Evolutionary conservation across 768 basidiomycete genomes (phyloP), one percentile per base, ranked within the genome.

Genomic region (Russula foetens): DNA sequence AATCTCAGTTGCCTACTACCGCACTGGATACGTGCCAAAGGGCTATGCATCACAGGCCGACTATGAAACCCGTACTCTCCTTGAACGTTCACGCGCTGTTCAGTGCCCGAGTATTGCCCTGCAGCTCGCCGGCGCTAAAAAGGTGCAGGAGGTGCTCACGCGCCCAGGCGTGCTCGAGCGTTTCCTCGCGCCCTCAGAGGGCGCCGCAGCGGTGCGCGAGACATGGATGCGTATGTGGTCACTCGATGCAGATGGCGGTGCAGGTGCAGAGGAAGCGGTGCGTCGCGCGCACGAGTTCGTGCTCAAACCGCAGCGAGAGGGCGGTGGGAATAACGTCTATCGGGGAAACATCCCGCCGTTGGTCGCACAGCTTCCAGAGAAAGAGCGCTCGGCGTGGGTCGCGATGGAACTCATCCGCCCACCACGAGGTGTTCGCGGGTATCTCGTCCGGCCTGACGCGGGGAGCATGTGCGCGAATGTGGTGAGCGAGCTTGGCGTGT

Each of bases 281-380:
- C 71, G 73, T 11, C 64, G 75, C 15, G 78, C 84, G 0, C 69
- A 73, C 7, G 74, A 77, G 7, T 82, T 93, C 28, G 96, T 98
- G 2, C 79, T 99, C 50, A 99, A 99, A 71, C 96, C 96, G 0
- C 96, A 98, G 71, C 81, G 95, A n/a, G 96, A 99, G 75, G 96
- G 96, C 2, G 96, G 96, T 0, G 96, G 96, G 8, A 97, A 98
- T 68, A 99, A 99, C 67, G 81, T 98, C 26, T 98, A 98, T 74
- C 88, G 89, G 61, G 76, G 75, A 3, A 84, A 85, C 50, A 96
- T 98, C 51, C 90, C 90, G 0, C 64, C 75, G 0, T 93, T 92
- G 72, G 75, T 99, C 2, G 82, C 85, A 15, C 68, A 68, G 7
- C 75, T 98, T 3, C 80, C 81, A 0, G 71, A 67, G 1, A 69